Percentiles rank a stretch among this genome's conserved stretches.
Conservation (phyloP, 2,329 filamentous ascomycete genomes). For the Epichloe aotearoae region DNA sequence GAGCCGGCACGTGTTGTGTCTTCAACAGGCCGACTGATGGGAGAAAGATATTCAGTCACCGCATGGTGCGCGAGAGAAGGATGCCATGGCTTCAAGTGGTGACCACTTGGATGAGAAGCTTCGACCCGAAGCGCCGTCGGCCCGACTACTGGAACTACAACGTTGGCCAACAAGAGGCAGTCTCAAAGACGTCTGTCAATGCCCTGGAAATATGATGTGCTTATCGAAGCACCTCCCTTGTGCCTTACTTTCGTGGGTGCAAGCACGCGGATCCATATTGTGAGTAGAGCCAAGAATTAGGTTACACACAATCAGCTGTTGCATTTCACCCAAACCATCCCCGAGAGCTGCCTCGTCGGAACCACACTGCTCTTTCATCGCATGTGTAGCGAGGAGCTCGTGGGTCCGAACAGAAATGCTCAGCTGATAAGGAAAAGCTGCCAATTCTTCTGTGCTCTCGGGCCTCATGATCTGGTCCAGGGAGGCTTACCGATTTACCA, state of each 20-base stretch:
- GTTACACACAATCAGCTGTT: slow-evolving; percentile 35
- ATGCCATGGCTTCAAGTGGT: slow-evolving; percentile 40
- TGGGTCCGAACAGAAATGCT: slow-evolving; percentile 34
- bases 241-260: neutral
- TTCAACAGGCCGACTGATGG: slow-evolving; percentile 32
- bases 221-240: neutral
- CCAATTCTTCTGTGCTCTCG: slow-evolving; percentile 28
- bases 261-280: slow-evolving; percentile 6
- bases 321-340: slow-evolving; percentile 21
- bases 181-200: slow-evolving; percentile 20
- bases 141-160: slow-evolving; percentile 49
- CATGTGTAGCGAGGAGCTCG: slow-evolving; percentile 24
- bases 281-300: slow-evolving; percentile 28
- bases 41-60: slow-evolving; percentile 44
- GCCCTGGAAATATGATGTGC: neutral
- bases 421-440: slow-evolving; percentile 20
- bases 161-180: slow-evolving; percentile 35
- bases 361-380: slow-evolving; percentile 21
- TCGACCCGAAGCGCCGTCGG: slow-evolving; percentile 63
- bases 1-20: slow-evolving; percentile 21
- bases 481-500: neutral
- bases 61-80: slow-evolving; percentile 40
- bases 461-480: slow-evolving; percentile 21
- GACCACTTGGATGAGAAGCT: slow-evolving; percentile 60
- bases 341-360: slow-evolving; percentile 29